Evolutionary conservation across 1,284 basidiomycete genomes (phyloP).

Genomic region (Tremellales sp.): DNA sequence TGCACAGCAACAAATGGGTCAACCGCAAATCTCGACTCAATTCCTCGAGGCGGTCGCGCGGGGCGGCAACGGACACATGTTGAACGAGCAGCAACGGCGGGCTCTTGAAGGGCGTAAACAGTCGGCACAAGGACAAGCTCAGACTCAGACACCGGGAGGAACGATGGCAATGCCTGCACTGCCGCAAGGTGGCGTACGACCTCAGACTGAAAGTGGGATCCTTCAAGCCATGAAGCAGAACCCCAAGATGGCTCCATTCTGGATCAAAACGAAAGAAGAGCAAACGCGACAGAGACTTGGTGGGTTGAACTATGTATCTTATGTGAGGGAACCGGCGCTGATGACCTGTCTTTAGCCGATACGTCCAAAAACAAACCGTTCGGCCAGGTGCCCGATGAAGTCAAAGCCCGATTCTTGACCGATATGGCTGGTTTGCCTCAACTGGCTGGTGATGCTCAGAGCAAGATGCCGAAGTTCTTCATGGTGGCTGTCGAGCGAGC

Average conservation of each 20-base stretch:
- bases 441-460: constrained; percentile 15
- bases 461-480: constrained; percentile 12
- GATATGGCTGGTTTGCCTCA: constrained; percentile 10
- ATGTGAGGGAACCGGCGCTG: neutral
- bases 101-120: neutral
- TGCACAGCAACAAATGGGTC: constrained; percentile 5
- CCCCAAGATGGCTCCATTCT: neutral
- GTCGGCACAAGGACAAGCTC: neutral
- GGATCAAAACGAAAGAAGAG: neutral
- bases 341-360: neutral
- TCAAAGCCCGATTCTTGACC: constrained; percentile 8
- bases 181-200: neutral
- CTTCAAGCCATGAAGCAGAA: neutral
- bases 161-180: neutral
- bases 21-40: neutral
- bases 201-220: neutral
- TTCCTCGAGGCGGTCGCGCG: neutral
- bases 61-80: neutral
- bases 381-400: neutral
- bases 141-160: neutral
- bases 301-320: neutral
- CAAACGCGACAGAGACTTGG: neutral
- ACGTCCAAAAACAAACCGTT: neutral
- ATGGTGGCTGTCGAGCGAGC: constrained; percentile 8
- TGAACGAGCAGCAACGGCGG: neutral